Evolutionary conservation across 768 basidiomycete genomes (phyloP).

Genomic region (Daedaleopsis sinensis): DNA sequence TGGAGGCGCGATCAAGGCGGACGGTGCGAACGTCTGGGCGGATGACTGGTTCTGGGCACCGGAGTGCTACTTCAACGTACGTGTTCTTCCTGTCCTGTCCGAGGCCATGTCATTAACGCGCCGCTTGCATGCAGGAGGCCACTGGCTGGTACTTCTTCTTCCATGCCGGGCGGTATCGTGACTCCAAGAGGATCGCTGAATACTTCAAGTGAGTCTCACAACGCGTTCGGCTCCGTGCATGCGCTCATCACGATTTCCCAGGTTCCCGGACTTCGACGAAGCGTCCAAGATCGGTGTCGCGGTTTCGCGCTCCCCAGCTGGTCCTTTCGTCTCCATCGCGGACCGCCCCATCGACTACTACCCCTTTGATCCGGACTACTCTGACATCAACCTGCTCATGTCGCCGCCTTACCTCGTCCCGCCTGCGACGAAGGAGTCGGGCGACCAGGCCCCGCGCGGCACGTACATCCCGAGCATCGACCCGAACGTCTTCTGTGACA

Average conservation of each 20-base stretch:
- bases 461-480: conserved; percentile 8
- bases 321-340: conserved; percentile 3
- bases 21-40: conserved; percentile 5
- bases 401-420: conserved; percentile 3
- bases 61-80: conserved; percentile 10
- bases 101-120: background rate
- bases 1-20: conserved; percentile 8
- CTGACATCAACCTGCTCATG: conserved; percentile 8
- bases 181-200: conserved; percentile 2
- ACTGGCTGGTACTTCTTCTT: conserved; percentile 9
- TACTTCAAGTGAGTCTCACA: conserved; percentile 1
- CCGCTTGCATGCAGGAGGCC: background rate
- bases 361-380: conserved; percentile 5
- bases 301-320: conserved; percentile 1
- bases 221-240: background rate
- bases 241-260: background rate
- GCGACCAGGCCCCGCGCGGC: background rate
- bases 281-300: conserved; percentile 8
- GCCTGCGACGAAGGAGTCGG: background rate
- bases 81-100: background rate
- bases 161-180: conserved; percentile 1
- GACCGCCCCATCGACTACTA: conserved; percentile 10
- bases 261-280: conserved; percentile 6
- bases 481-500: conserved; percentile 6
- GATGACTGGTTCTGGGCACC: conserved; percentile 10